Conservation (phyloP, 495 filamentous ascomycete species). For the Oidiodendron maius region DNA sequence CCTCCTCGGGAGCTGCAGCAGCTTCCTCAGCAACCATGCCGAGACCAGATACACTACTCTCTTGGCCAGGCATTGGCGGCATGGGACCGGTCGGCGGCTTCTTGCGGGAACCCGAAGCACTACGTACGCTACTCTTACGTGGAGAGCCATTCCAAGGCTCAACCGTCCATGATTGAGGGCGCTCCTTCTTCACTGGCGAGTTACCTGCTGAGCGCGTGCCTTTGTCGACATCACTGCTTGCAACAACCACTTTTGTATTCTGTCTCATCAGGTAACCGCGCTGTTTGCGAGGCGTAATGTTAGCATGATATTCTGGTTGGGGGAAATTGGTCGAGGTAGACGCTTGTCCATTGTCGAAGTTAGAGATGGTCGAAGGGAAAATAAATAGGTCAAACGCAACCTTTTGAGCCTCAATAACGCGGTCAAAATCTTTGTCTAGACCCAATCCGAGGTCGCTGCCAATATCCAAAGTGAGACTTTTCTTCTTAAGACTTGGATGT, state of each 20-base stretch:
- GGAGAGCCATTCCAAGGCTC: conserved; percentile 89
- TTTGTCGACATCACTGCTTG: conserved; percentile 57
- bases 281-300: conserved; percentile 57
- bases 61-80: conserved; percentile 84
- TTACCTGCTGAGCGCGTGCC: conserved; percentile 60
- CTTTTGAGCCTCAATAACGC: conserved; percentile 97
- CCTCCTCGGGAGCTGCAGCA: conserved; percentile 51
- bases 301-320: conserved; percentile 39
- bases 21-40: conserved; percentile 52
- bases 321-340: conserved; percentile 6
- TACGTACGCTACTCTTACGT: conserved; percentile 47
- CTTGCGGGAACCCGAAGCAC: conserved; percentile 53
- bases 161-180: conserved; percentile 86
- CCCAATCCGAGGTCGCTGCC: conserved; percentile 66
- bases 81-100: conserved; percentile 56
- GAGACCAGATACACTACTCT: conserved; percentile 65
- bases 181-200: conserved; percentile 65
- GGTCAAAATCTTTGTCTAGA: conserved; percentile 87
- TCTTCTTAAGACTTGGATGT: conserved; percentile 52
- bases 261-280: conserved; percentile 98
- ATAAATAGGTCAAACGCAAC: conserved; percentile 46
- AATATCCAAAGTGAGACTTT: conserved; percentile 64
- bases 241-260: conserved; percentile 94
- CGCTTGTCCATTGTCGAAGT: conserved; percentile 18
- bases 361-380: conserved; percentile 12